Evolutionary conservation across 192 early-diverging fungal species (phyloP).

Genomic region (Chytriomyces sp.): DNA sequence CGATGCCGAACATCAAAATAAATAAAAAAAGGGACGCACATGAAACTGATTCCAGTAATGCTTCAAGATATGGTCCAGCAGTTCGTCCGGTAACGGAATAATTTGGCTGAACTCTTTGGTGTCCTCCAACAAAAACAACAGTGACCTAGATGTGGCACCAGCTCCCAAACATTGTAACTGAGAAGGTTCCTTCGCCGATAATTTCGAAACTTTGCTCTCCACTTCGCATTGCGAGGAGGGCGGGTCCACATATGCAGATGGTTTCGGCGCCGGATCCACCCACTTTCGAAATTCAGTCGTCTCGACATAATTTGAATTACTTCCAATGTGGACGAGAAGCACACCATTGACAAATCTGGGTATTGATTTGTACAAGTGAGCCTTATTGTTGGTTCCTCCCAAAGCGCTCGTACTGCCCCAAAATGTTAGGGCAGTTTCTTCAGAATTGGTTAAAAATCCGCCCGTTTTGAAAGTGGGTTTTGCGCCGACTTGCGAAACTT

Average conservation of each 20-base stretch:
- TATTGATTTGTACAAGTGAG: conserved; percentile 23
- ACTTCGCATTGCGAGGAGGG: background rate
- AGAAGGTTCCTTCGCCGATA: background rate
- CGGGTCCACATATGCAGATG: background rate
- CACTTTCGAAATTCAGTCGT: background rate
- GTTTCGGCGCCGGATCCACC: background rate
- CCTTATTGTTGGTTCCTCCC: conserved; percentile 18
- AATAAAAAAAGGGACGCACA: conserved; percentile 12
- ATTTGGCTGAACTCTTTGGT: conserved; percentile 4
- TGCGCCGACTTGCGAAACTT: background rate
- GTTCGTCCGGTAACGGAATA: conserved; percentile 11
- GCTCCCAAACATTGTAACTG: background rate
- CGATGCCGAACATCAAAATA: background rate
- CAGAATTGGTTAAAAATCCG: conserved; percentile 25
- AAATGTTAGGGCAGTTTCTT: conserved; percentile 30
- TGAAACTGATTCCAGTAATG: conserved; percentile 31
- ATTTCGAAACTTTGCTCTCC: background rate
- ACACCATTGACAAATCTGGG: conserved; percentile 24
- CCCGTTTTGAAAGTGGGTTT: conserved; percentile 24
- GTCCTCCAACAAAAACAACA: background rate
- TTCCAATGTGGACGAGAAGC: conserved; percentile 19
- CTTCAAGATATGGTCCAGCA: conserved; percentile 8
- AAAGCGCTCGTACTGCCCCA: conserved; percentile 28
- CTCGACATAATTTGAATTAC: background rate
- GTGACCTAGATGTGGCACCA: background rate